phyloP scores from a whole-genome alignment of 2,329 filamentous ascomycete species.

The Cladosporium cucumerinum region DNA sequence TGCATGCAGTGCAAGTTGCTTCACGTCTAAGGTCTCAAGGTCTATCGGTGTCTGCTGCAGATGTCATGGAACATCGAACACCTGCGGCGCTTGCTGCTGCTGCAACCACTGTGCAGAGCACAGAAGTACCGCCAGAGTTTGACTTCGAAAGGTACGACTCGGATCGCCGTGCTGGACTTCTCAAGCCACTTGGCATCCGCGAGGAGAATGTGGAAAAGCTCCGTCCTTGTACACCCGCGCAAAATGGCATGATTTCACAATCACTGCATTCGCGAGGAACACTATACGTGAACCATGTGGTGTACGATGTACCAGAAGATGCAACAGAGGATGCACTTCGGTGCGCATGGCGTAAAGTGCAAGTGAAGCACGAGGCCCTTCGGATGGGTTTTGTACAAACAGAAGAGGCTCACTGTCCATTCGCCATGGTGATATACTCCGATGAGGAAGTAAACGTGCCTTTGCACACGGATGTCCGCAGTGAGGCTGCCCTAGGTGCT shows the following conservation, averaged over 20 bases:
- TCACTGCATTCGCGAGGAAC: constrained; percentile 64
- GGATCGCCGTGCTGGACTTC: constrained; percentile 38
- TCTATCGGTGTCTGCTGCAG: constrained; percentile 60
- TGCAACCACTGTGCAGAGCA: neutral
- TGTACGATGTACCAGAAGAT: constrained; percentile 48
- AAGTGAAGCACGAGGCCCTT: constrained; percentile 64
- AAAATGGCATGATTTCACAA: constrained; percentile 74
- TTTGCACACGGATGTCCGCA: neutral
- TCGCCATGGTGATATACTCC: constrained; percentile 69
- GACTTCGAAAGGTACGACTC: constrained; percentile 53
- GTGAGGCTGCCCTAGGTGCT: neutral
- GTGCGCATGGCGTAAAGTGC: constrained; percentile 58
- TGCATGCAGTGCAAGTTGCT: constrained; percentile 77
- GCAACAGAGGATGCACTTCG: constrained; percentile 45
- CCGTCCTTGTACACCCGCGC: constrained; percentile 74
- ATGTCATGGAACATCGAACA: constrained; percentile 62
- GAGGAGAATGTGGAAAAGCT: constrained; percentile 50
- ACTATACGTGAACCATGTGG: constrained; percentile 73
- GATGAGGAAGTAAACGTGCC: constrained; percentile 18
- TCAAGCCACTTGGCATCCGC: constrained; percentile 17
- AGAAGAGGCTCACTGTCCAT: constrained; percentile 59
- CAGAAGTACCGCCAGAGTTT: constrained; percentile 29
- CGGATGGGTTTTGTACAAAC: constrained; percentile 69
- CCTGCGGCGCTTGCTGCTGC: constrained; percentile 24
- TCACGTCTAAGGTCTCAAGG: constrained; percentile 60